These are phyloP conservation scores for Mortierella sp. DNA, from an alignment of 371 early-diverging fungal species.

Conservation along the genomic window DNA sequence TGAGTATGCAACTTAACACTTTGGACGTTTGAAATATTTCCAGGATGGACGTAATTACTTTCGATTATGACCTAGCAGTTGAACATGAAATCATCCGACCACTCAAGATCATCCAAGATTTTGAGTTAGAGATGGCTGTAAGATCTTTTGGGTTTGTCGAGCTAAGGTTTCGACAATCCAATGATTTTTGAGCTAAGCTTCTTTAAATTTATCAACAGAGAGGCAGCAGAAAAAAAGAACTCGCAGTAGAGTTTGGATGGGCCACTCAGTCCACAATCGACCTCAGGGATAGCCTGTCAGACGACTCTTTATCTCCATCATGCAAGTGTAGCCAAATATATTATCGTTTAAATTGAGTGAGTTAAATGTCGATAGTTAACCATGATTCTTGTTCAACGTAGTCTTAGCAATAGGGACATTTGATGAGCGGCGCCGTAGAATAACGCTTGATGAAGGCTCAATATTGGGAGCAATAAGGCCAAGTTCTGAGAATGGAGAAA, in stretches of 20 bases:
- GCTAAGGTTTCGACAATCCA: too few species aligned
- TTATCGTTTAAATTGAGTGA: neutral
- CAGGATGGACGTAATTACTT: slow-evolving; percentile 35
- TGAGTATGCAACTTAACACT: neutral
- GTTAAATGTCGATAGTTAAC: too few species aligned
- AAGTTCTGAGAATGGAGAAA: neutral
- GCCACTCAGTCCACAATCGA: slow-evolving; percentile 11
- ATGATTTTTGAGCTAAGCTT: too few species aligned
- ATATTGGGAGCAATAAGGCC: neutral
- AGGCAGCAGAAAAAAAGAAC: neutral
- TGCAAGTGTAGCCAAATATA: neutral
- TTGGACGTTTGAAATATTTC: neutral
- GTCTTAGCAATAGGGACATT: neutral
- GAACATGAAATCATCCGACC: slow-evolving; percentile 22
- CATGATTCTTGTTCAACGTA: neutral
- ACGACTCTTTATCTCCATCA: neutral
- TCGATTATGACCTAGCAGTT: slow-evolving; percentile 36
- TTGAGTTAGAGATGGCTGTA: slow-evolving; percentile 34
- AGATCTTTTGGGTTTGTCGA: neutral
- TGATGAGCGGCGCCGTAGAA: slow-evolving; percentile 30
- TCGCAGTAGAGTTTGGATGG: slow-evolving; percentile 50
- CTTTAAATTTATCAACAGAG: slow-evolving; percentile 13
- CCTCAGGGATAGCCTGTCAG: slow-evolving; percentile 2
- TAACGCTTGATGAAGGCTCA: slow-evolving; percentile 35
- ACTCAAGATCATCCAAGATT: slow-evolving; percentile 6